These are phyloP conservation scores for Orbilia brochopaga DNA, from an alignment of 2,329 filamentous ascomycete species.

Conservation along the genomic window DNA sequence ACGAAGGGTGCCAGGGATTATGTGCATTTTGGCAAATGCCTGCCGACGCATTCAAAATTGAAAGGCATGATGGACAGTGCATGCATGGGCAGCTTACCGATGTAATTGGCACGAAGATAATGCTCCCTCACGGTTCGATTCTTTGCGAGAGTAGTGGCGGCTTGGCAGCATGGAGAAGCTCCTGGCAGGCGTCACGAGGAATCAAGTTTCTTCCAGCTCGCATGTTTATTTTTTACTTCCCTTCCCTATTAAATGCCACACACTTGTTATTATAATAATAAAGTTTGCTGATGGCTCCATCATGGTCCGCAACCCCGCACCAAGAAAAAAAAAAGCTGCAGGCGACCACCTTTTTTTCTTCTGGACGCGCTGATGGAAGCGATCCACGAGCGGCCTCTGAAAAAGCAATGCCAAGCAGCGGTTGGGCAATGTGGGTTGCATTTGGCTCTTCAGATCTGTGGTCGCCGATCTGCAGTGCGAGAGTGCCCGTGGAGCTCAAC, in stretches of 20 bases:
- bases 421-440: not conserved
- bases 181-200: constrained; percentile 47
- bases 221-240: constrained; percentile 32
- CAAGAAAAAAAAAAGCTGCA: constrained; percentile 16
- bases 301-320: constrained; percentile 47
- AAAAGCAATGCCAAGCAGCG: constrained; percentile 33
- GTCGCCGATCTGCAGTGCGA: constrained; percentile 45
- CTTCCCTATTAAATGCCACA: constrained; percentile 47
- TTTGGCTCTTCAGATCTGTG: constrained; percentile 19
- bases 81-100: constrained; percentile 17
- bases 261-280: no score
- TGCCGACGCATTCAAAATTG: constrained; percentile 27
- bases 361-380: no score
- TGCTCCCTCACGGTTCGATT: constrained; percentile 26
- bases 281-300: constrained; percentile 6
- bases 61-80: constrained; percentile 26
- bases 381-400: not conserved
- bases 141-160: constrained; percentile 29
- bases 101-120: constrained; percentile 32
- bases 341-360: not conserved
- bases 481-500: constrained; percentile 13
- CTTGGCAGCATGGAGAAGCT: constrained; percentile 38
- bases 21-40: constrained; percentile 50
- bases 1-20: constrained; percentile 24
- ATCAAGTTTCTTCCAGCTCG: constrained; percentile 43